phyloP scores from a whole-genome alignment of 2,329 filamentous ascomycete genomes.

The Fusarium verrucosum region DNA sequence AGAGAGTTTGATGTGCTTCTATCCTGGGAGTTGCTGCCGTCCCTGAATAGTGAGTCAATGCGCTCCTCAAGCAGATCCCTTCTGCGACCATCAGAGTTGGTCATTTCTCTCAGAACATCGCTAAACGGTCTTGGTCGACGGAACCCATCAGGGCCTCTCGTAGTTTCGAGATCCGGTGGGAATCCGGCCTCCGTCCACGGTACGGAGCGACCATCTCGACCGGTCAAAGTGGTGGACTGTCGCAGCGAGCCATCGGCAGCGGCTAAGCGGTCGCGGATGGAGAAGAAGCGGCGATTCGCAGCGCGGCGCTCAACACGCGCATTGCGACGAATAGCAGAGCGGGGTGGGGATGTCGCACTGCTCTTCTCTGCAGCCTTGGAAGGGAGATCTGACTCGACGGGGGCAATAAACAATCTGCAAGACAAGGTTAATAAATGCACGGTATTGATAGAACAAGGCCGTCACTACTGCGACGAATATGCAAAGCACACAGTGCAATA shows the following conservation, averaged over 20 bases:
- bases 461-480: slow-evolving; percentile 23
- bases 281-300: slow-evolving; percentile 43
- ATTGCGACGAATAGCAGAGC: slow-evolving; percentile 54
- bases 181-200: slow-evolving; percentile 39
- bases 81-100: slow-evolving; percentile 36
- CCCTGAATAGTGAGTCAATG: slow-evolving; percentile 40
- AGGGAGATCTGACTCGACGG: slow-evolving; percentile 56
- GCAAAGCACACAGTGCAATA: slow-evolving; percentile 18
- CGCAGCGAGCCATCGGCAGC: slow-evolving; percentile 14
- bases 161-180: slow-evolving; percentile 22
- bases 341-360: slow-evolving; percentile 45
- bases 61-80: slow-evolving; percentile 44
- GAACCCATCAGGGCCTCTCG: slow-evolving; percentile 11
- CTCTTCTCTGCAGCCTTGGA: slow-evolving; percentile 49
- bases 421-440: slow-evolving; percentile 28
- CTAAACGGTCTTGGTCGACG: slow-evolving; percentile 35
- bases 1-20: slow-evolving; percentile 11
- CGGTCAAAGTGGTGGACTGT: slow-evolving; percentile 1
- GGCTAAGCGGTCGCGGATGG: slow-evolving; percentile 39
- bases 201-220: slow-evolving; percentile 26
- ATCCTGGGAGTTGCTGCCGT: slow-evolving; percentile 25
- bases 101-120: slow-evolving; percentile 43
- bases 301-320: slow-evolving; percentile 47
- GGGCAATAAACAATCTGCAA: slow-evolving; percentile 57
- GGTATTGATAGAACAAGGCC: slow-evolving; percentile 7